Evolutionary conservation across 2,329 filamentous ascomycete genomes (phyloP), one percentile per base, ranked within the genome.

Genomic region (Aspergillus jensenii): DNA sequence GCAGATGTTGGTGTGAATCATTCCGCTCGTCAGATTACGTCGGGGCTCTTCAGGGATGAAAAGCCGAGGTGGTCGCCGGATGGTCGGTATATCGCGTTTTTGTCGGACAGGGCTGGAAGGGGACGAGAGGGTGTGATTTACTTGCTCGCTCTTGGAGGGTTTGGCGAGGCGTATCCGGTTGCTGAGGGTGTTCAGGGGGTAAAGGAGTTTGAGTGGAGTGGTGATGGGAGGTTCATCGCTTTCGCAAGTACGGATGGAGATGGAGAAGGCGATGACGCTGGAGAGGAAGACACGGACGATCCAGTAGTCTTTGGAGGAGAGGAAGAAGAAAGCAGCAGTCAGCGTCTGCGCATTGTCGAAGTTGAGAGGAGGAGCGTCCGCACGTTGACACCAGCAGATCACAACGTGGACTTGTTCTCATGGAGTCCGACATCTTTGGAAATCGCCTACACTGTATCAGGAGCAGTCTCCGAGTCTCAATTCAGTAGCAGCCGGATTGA

Each of bases 21-120:
- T 23, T 52, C 52, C 15, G 54, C 52, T 21, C 57, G 49, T 11
- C 48, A 56, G 49, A 37, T 59, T 17, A 59, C 52, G 8, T 52
- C 57, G 1, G 53, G 57, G 3, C n/a, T 56, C 7, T 59, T 55
- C 44, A 43, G 43, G 33, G 57, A 59, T 5, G 52, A 54, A 19
- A 27, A 40, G 8, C 43, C 53, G 15, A 45, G n/a, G 31, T 59
- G 48, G 52, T 53, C 48, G 27, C 52, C 52, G 17, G 49, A 46
- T 39, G 57, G 49, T 12, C 23, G 41, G 14, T 48, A 17, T 14
- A 59, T 59, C 15, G 52, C 57, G 0, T 59, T 59, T 25, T 23
- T 52, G 11, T 59, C 57, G 5, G 49, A 59, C 56, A 54, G 57
- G 2, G 25, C 33, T 1, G 17, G 17, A n/a, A 17, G 17, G 19